These are phyloP conservation scores for Neonectria coccinea DNA, from an alignment of 2,329 filamentous ascomycete species.

Conservation along the genomic window DNA sequence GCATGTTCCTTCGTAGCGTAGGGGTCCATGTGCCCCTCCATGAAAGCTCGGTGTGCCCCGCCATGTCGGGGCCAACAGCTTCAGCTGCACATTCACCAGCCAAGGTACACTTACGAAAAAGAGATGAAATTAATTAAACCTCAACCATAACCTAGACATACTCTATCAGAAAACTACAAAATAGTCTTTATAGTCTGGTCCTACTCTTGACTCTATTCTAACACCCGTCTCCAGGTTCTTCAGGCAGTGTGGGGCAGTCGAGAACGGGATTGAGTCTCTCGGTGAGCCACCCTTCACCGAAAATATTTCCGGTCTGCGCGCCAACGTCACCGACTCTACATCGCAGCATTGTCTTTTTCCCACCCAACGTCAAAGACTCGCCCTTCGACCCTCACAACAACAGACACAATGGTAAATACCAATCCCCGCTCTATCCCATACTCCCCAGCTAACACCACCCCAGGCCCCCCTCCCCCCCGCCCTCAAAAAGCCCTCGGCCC, in stretches of 20 bases:
- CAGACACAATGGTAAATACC: constrained; percentile 35
- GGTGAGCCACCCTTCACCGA: constrained; percentile 42
- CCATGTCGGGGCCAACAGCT: background rate
- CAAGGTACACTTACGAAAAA: no score
- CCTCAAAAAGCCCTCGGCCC: constrained; percentile 67
- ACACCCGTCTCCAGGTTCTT: no score
- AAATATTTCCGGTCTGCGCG: constrained; percentile 38
- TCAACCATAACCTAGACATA: no score
- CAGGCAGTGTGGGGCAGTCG: no score
- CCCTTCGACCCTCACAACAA: background rate
- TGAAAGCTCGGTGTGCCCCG: constrained; percentile 41
- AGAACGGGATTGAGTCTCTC: constrained; percentile 4
- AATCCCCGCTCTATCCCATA: no score
- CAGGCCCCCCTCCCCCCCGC: constrained; percentile 51
- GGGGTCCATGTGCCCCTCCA: constrained; percentile 37
- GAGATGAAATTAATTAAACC: no score
- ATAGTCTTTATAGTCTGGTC: no score
- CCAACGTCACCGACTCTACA: background rate
- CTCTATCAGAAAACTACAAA: no score
- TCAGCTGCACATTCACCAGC: no score
- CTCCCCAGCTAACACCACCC: background rate
- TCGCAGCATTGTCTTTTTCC: background rate
- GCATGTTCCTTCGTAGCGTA: background rate
- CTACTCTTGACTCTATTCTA: no score
- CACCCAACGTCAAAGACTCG: constrained; percentile 2